A percentile compares a stretch with the other conserved stretches of the same genome.
These are phyloP conservation scores for Pseudogymnoascus sp. DNA, from an alignment of 2,329 filamentous ascomycete species.

Conservation along the genomic window DNA sequence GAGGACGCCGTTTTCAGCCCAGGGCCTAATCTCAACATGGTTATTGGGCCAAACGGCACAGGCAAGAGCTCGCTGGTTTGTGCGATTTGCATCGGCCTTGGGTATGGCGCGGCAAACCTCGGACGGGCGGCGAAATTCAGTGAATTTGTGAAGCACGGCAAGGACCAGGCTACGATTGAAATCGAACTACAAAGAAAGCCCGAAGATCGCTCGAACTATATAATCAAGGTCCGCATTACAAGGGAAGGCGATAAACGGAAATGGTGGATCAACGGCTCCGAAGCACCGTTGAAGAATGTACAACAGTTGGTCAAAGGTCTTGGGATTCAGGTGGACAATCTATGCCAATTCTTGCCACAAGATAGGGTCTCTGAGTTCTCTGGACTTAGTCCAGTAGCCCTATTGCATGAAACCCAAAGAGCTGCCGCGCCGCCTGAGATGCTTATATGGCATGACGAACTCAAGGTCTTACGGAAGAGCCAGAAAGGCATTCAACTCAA, in stretches of 20 bases:
- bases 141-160: slow-evolving; percentile 90
- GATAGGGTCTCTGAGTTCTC: slow-evolving; percentile 95
- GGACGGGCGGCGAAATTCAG: slow-evolving; percentile 76
- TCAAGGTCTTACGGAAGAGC: slow-evolving; percentile 61
- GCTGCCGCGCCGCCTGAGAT: slow-evolving; percentile 79
- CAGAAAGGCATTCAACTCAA: slow-evolving; percentile 56
- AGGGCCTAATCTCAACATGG: slow-evolving; percentile 92
- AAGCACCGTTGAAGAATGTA: slow-evolving; percentile 53
- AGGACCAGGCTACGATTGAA: slow-evolving; percentile 69
- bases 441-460: slow-evolving; percentile 63
- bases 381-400: slow-evolving; percentile 67
- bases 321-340: slow-evolving; percentile 91
- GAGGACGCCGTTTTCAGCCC: slow-evolving; percentile 83
- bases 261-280: slow-evolving; percentile 68
- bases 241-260: slow-evolving; percentile 71
- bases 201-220: slow-evolving; percentile 53
- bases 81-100: slow-evolving; percentile 87
- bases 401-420: slow-evolving; percentile 77
- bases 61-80: slow-evolving; percentile 97
- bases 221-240: slow-evolving; percentile 68
- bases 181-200: slow-evolving; percentile 71
- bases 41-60: slow-evolving; percentile 97
- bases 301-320: slow-evolving; percentile 59
- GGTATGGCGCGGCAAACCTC: slow-evolving; percentile 71
- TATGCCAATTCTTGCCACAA: slow-evolving; percentile 94